Conservation (phyloP, 352 stramenopile genomes). For the Blastocystis sp. region DNA sequence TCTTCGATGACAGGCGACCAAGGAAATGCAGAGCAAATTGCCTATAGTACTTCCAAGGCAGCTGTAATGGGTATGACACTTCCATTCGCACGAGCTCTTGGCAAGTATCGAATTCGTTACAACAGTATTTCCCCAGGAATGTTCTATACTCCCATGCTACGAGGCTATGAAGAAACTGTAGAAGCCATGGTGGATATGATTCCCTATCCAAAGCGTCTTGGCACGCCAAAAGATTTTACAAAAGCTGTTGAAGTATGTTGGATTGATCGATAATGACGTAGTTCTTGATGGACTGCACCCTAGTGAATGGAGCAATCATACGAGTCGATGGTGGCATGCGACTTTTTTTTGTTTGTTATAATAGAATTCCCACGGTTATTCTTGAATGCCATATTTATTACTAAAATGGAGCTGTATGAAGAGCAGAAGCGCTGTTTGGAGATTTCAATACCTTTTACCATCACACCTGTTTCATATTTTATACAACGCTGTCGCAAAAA, state of each 20-base stretch:
- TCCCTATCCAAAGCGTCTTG: constrained; percentile 88
- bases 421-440: background rate
- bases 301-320: constrained; percentile 96
- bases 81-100: constrained; percentile 86
- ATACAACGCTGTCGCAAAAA: background rate
- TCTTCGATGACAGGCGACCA: constrained; percentile 91
- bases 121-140: constrained; percentile 91
- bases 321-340: constrained; percentile 89
- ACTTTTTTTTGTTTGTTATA: constrained; percentile 71
- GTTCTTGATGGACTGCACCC: constrained; percentile 89
- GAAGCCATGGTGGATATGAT: constrained; percentile 83
- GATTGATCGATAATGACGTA: constrained; percentile 78
- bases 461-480: background rate
- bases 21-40: constrained; percentile 89
- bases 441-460: background rate
- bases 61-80: constrained; percentile 92
- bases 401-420: background rate
- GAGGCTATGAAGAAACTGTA: constrained; percentile 84
- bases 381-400: no score
- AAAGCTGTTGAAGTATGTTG: background rate
- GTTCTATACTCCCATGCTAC: constrained; percentile 91
- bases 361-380: background rate
- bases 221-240: constrained; percentile 87
- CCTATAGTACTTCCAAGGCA: constrained; percentile 91
- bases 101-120: constrained; percentile 84